phyloP scores from a whole-genome alignment of 1,139 yeast genomes.

The Candida frijolesensis region DNA sequence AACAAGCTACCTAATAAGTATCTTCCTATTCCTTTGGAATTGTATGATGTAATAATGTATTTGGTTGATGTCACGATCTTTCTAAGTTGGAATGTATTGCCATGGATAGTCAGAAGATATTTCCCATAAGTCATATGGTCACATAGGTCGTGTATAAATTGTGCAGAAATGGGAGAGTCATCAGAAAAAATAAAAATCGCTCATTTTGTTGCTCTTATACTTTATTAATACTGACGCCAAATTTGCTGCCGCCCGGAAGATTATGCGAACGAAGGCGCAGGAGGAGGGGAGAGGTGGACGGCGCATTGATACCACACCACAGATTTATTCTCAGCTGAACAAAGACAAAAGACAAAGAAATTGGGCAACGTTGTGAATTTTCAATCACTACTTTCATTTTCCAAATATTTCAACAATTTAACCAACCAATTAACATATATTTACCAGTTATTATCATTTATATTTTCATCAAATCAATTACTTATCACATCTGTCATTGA shows the following conservation, averaged over 20 bases:
- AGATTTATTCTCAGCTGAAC: too few species aligned
- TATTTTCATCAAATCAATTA: not conserved
- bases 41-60: constrained; percentile 35
- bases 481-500: not conserved
- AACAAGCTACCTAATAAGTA: constrained; percentile 33
- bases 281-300: not conserved
- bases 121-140: not conserved
- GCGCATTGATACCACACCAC: not conserved
- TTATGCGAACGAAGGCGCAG: not conserved
- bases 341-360: constrained; percentile 2
- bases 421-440: too few species aligned
- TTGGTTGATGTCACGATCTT: constrained; percentile 32
- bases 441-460: not conserved
- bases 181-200: not conserved
- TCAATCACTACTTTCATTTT: not conserved
- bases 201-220: not conserved
- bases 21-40: constrained; percentile 45
- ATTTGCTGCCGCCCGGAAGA: not conserved
- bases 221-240: not conserved
- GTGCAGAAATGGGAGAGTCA: not conserved
- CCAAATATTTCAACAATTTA: not conserved
- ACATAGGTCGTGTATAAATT: not conserved
- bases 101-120: constrained; percentile 1
- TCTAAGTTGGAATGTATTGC: constrained; percentile 19
- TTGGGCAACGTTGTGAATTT: not conserved